These are phyloP conservation scores for Pterula multifida DNA, from an alignment of 1,284 basidiomycete genomes.

Conservation along the genomic window DNA sequence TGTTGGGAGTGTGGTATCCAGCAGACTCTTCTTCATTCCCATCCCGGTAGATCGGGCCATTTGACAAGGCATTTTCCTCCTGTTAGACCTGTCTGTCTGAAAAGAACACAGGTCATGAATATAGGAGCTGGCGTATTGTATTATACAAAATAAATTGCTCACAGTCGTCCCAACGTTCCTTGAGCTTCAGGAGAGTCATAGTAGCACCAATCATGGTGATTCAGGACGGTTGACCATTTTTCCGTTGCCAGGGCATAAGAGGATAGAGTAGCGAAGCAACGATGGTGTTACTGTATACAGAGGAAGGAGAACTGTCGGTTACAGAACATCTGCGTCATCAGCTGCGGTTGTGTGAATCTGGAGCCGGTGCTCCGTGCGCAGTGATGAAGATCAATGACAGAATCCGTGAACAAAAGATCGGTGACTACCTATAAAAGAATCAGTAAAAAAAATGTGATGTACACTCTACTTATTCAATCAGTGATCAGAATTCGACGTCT, in stretches of 20 bases:
- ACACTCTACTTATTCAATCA: no score
- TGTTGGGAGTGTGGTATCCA: slow-evolving; percentile 27
- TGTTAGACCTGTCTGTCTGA: neutral
- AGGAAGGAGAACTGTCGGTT: neutral
- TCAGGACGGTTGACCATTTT: slow-evolving; percentile 16
- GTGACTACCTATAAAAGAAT: no score
- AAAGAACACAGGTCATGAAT: slow-evolving; percentile 1
- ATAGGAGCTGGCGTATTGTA: neutral
- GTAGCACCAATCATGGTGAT: slow-evolving; percentile 30
- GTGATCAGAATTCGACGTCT: no score
- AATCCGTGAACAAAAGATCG: no score
- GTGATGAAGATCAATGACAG: no score
- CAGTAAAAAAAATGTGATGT: no score
- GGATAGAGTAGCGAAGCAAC: neutral
- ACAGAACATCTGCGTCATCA: neutral
- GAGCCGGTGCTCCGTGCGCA: no score
- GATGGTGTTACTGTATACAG: no score
- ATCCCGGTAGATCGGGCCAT: neutral
- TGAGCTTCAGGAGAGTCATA: slow-evolving; percentile 37
- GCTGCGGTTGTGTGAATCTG: no score
- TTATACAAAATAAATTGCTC: slow-evolving; percentile 12
- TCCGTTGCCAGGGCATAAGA: slow-evolving; percentile 6
- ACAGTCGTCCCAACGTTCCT: slow-evolving; percentile 37
- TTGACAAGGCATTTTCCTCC: neutral
- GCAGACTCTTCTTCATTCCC: slow-evolving; percentile 13